A percentile compares a stretch with the other conserved stretches of the same genome.
Conservation (phyloP, 1,139 yeast species). For the Pichia sp. region DNA sequence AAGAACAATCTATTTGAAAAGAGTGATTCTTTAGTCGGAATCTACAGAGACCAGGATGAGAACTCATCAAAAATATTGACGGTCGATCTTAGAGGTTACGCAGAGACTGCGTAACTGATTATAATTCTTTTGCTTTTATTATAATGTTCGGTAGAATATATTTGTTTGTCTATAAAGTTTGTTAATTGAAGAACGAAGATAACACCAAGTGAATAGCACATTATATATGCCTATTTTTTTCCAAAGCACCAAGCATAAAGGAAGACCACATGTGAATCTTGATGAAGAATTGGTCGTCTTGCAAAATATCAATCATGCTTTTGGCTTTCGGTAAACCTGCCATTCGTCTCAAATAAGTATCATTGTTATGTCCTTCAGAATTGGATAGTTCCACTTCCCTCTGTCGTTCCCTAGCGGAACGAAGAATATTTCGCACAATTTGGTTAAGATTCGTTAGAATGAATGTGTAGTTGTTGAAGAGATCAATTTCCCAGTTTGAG, state of each 20-base stretch:
- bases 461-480: slow-evolving; percentile 53
- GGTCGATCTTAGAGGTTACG: slow-evolving; percentile 58
- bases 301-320: slow-evolving; percentile 51
- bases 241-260: slow-evolving; percentile 33
- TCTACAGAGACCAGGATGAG: slow-evolving; percentile 74
- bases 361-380: slow-evolving; percentile 36
- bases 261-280: slow-evolving; percentile 63
- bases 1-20: slow-evolving; percentile 77
- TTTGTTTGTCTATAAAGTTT: not conserved
- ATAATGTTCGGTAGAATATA: not conserved
- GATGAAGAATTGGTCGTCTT: slow-evolving; percentile 53
- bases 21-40: slow-evolving; percentile 89
- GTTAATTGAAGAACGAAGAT: no score
- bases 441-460: slow-evolving; percentile 39
- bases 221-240: slow-evolving; percentile 4
- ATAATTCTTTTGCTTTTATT: not conserved
- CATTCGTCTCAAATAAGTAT: slow-evolving; percentile 46
- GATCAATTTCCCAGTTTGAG: slow-evolving; percentile 46
- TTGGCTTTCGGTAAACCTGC: slow-evolving; percentile 43
- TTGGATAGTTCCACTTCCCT: slow-evolving; percentile 6
- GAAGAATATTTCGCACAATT: slow-evolving; percentile 6
- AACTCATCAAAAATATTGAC: slow-evolving; percentile 76
- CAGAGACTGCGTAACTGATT: slow-evolving; percentile 23
- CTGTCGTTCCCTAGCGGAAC: slow-evolving; percentile 2
- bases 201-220: no score